A percentile compares a stretch with the other conserved stretches of the same genome.
These are phyloP conservation scores for Neodidymelliopsis sp. DNA, from an alignment of 2,329 filamentous ascomycete genomes.

Conservation along the genomic window DNA sequence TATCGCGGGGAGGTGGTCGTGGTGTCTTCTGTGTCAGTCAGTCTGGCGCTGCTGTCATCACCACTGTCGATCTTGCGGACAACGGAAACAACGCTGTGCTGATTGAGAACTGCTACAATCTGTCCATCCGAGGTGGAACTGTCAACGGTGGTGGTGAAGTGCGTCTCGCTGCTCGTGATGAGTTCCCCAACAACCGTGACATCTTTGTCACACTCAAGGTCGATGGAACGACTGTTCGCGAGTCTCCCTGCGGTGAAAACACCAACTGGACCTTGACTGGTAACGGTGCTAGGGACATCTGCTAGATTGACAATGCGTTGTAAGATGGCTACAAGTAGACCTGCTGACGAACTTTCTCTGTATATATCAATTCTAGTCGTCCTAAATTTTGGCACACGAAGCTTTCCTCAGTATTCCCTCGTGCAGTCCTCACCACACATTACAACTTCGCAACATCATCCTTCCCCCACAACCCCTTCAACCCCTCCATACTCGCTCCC, in stretches of 20 bases:
- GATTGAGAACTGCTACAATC: slow-evolving; percentile 67
- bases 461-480: slow-evolving; percentile 1
- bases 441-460: not conserved
- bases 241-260: slow-evolving; percentile 62
- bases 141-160: slow-evolving; percentile 65
- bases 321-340: not conserved
- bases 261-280: slow-evolving; percentile 60
- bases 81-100: slow-evolving; percentile 66
- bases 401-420: too few species aligned
- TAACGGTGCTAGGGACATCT: slow-evolving; percentile 45
- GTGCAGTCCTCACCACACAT: too few species aligned
- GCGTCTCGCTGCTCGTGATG: slow-evolving; percentile 59
- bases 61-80: slow-evolving; percentile 57
- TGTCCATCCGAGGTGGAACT: slow-evolving; percentile 60
- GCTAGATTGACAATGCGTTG: slow-evolving; percentile 10
- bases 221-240: slow-evolving; percentile 59
- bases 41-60: slow-evolving; percentile 62
- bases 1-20: slow-evolving; percentile 64
- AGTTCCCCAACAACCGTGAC: slow-evolving; percentile 63
- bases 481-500: slow-evolving; percentile 34
- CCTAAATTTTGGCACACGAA: too few species aligned
- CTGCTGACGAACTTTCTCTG: not conserved
- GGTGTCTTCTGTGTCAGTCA: slow-evolving; percentile 66
- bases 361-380: not conserved
- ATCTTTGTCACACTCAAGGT: slow-evolving; percentile 60